Conservation (phyloP, 1,139 yeast species). For the Sugiyamaella xylanicola region DNA sequence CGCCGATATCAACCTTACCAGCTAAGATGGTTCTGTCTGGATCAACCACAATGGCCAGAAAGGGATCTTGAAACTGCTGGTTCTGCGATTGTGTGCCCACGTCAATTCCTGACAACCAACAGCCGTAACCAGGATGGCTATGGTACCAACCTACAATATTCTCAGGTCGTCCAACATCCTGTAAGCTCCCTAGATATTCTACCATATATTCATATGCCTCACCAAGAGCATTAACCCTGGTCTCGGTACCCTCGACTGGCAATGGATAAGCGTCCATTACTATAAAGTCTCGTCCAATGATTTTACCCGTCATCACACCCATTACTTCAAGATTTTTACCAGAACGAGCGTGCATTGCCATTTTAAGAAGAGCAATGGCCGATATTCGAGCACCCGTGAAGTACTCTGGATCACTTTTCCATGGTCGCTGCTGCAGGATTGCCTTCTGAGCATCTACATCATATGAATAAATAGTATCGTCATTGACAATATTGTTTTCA, state of each 20-base stretch:
- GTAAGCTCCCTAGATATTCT: slow-evolving; percentile 65
- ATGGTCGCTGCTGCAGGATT: slow-evolving; percentile 44
- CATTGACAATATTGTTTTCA: slow-evolving; percentile 37
- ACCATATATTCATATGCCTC: slow-evolving; percentile 97
- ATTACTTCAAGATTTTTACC: slow-evolving; percentile 93
- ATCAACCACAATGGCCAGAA: slow-evolving; percentile 84
- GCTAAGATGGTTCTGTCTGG: slow-evolving; percentile 69
- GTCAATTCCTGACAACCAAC: slow-evolving; percentile 91
- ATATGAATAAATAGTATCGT: slow-evolving; percentile 37
- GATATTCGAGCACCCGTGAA: slow-evolving; percentile 71
- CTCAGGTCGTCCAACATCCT: slow-evolving; percentile 54
- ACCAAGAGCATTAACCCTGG: slow-evolving; percentile 90
- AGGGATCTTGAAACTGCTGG: slow-evolving; percentile 89
- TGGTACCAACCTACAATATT: slow-evolving; percentile 86
- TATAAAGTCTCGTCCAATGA: slow-evolving; percentile 58
- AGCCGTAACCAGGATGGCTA: slow-evolving; percentile 97
- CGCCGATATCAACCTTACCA: slow-evolving; percentile 83
- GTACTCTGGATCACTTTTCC: slow-evolving; percentile 57
- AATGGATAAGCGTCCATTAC: slow-evolving; percentile 82
- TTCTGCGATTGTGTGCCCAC: slow-evolving; percentile 83
- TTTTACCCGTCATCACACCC: slow-evolving; percentile 91
- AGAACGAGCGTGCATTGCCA: slow-evolving; percentile 77
- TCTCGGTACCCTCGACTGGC: slow-evolving; percentile 96
- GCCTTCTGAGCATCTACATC: slow-evolving; percentile 39
- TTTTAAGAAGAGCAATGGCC: slow-evolving; percentile 73